Conservation (phyloP, 306 rosid species). For the apple (Malus domestica) region ASM211411v1 NC_041798.1:19730501-19731000, state of each 20-base stretch:
- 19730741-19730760: neutral
- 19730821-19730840: neutral
- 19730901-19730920: constrained; percentile 63
- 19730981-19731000: constrained; percentile 51
- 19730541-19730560: constrained; percentile 57
- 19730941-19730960: constrained; percentile 54
- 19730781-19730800: neutral
- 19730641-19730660: neutral
- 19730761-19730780: neutral
- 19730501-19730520: constrained; percentile 55
- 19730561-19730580: constrained; percentile 49
- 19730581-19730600: constrained; percentile 17
- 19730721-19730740: neutral
- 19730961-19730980: constrained; percentile 59
- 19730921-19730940: constrained; percentile 63
- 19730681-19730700: neutral
- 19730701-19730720: neutral
- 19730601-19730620: constrained; percentile 45
- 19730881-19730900: constrained; percentile 26
- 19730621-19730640: constrained; percentile 49
- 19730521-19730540: constrained; percentile 42
- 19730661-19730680: neutral
- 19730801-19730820: neutral
- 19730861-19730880: constrained; percentile 50
- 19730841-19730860: neutral